A percentile compares a stretch with the other conserved stretches of the same genome.
Conservation (phyloP, 1,284 basidiomycete species). For the Boletus mariae region DNA sequence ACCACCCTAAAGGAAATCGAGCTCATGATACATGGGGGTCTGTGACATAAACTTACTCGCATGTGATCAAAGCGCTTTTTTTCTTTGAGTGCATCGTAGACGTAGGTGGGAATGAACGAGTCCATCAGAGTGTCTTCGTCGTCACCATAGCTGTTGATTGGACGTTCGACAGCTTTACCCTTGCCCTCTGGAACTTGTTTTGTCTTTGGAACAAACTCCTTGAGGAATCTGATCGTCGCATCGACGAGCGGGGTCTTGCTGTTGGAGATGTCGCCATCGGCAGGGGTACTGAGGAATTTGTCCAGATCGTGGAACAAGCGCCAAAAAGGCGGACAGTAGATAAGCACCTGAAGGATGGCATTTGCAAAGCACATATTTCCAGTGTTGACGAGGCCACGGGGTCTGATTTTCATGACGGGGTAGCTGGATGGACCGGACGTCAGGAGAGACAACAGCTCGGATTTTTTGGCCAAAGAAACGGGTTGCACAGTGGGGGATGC, state of each 20-base stretch:
- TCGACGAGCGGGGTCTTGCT: constrained; percentile 75
- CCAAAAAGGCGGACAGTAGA: constrained; percentile 87
- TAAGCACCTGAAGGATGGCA: constrained; percentile 85
- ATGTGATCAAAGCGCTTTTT: constrained; percentile 94
- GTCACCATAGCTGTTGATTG: constrained; percentile 22
- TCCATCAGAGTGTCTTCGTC: constrained; percentile 42
- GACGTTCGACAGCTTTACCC: constrained; percentile 32
- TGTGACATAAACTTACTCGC: constrained; percentile 54
- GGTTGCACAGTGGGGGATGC: constrained; percentile 27
- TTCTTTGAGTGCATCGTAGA: constrained; percentile 96
- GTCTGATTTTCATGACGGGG: constrained; percentile 42
- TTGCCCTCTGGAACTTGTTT: constrained; percentile 27
- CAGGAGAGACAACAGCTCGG: constrained; percentile 56
- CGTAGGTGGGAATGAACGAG: constrained; percentile 82
- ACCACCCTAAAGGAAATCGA: constrained; percentile 55
- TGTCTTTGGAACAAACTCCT: constrained; percentile 59
- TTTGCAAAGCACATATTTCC: constrained; percentile 99
- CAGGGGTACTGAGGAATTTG: constrained; percentile 38
- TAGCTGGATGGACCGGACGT: constrained; percentile 42
- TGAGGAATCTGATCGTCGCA: constrained; percentile 79
- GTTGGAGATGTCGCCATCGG: constrained; percentile 41
- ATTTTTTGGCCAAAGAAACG: constrained; percentile 46
- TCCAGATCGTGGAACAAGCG: constrained; percentile 75
- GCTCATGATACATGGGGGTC: neutral
- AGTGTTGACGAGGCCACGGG: constrained; percentile 88